These are phyloP conservation scores for Phytophthora foliorum DNA, from an alignment of 352 stramenopile species.

Conservation along the genomic window DNA sequence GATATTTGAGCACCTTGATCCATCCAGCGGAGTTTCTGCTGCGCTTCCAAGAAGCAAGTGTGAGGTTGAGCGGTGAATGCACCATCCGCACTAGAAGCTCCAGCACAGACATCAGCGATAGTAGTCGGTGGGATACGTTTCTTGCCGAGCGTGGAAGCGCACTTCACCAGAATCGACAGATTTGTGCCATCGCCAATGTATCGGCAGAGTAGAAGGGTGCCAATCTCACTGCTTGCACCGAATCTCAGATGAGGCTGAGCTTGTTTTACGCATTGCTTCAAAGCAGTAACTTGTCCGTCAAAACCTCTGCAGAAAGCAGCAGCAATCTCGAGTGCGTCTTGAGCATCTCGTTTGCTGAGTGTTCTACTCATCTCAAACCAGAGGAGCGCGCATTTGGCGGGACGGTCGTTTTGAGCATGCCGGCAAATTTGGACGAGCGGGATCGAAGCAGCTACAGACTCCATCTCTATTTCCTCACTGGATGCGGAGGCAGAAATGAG, in stretches of 20 bases:
- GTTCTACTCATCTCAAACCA: constrained; percentile 45
- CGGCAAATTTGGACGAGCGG: constrained; percentile 48
- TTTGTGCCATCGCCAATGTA: constrained; percentile 16
- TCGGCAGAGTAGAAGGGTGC: constrained; percentile 40
- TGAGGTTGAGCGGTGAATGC: constrained; percentile 34
- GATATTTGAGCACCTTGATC: constrained; percentile 30
- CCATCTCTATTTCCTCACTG: not conserved
- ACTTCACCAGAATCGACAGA: constrained; percentile 32
- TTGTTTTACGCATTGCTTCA: constrained; percentile 47
- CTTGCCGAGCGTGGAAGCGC: constrained; percentile 30
- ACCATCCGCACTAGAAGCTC: not conserved
- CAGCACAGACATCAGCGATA: constrained; percentile 48
- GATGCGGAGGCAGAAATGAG: constrained; percentile 7
- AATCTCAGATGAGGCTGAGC: constrained; percentile 26
- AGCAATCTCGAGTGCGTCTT: constrained; percentile 10
- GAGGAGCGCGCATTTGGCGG: constrained; percentile 47
- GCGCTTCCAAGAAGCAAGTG: constrained; percentile 52
- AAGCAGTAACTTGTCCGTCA: constrained; percentile 20
- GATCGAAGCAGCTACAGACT: constrained; percentile 12
- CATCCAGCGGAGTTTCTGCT: constrained; percentile 65
- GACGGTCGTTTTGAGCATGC: constrained; percentile 32
- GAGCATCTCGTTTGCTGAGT: constrained; percentile 30
- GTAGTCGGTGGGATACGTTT: constrained; percentile 24
- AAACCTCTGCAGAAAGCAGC: constrained; percentile 32
- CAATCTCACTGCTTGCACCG: constrained; percentile 13